Conservation (phyloP, 306 rosid genomes). For the Cucurbita maxima region DNA sequence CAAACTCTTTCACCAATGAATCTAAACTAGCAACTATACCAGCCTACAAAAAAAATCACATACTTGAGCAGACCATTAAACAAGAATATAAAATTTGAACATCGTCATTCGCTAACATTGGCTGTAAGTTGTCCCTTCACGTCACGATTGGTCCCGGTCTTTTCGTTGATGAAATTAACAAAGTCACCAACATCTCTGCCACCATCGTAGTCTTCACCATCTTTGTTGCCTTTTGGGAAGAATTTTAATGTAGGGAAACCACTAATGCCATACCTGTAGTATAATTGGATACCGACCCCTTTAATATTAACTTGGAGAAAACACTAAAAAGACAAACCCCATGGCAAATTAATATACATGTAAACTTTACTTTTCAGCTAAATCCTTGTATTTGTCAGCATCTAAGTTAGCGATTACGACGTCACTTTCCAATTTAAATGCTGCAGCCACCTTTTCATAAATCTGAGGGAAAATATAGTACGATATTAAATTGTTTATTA, state of each 20-base stretch:
- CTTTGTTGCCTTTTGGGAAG: slow-evolving; percentile 67
- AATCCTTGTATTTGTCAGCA: slow-evolving; percentile 56
- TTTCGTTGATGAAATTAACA: slow-evolving; percentile 60
- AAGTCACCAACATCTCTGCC: slow-evolving; percentile 71
- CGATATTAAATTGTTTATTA: background rate
- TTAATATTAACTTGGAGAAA: background rate
- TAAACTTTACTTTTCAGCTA: slow-evolving; percentile 65
- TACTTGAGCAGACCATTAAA: slow-evolving; percentile 1
- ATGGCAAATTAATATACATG: background rate
- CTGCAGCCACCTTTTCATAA: slow-evolving; percentile 78
- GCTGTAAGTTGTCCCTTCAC: slow-evolving; percentile 58
- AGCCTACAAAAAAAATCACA: slow-evolving; percentile 38
- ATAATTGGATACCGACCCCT: background rate
- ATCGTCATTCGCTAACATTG: slow-evolving; percentile 25
- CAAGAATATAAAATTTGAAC: background rate
- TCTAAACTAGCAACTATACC: slow-evolving; percentile 40
- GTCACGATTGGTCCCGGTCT: slow-evolving; percentile 64
- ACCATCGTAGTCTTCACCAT: slow-evolving; percentile 62
- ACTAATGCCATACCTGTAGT: slow-evolving; percentile 56
- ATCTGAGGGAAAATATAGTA: slow-evolving; percentile 17
- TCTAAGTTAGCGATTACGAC: slow-evolving; percentile 69
- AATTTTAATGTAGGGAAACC: slow-evolving; percentile 73
- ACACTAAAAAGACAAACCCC: background rate
- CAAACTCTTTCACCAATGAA: slow-evolving; percentile 57
- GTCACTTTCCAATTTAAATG: slow-evolving; percentile 49